Percentiles rank a stretch among this genome's conserved stretches.
Evolutionary conservation across 768 basidiomycete species (phyloP).

Genomic region (Cystofilobasidium capitatum): DNA sequence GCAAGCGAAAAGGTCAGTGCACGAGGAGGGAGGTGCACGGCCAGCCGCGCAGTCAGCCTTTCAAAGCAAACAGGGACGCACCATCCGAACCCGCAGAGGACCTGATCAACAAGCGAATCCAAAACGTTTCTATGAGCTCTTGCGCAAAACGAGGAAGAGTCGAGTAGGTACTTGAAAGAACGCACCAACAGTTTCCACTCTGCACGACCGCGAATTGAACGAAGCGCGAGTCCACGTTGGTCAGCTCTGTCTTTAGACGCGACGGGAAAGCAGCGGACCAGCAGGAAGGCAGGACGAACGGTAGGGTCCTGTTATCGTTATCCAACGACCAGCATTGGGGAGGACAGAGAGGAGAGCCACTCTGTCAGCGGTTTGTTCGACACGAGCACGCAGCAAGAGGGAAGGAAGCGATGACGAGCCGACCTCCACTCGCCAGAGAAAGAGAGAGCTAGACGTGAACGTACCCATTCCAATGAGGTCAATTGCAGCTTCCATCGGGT

Average conservation of each 20-base stretch:
- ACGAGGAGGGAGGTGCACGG: not conserved
- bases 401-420: not conserved
- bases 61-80: not conserved
- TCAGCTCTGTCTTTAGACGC: not conserved
- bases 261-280: not conserved
- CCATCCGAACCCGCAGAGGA: constrained; percentile 18
- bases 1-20: not conserved
- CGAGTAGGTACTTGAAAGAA: not conserved
- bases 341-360: not conserved
- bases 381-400: too few relatives aligned
- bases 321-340: not conserved
- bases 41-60: not conserved
- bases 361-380: not conserved
- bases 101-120: not conserved
- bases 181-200: not conserved
- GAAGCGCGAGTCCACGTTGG: not conserved
- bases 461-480: constrained; percentile 4
- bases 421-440: not conserved
- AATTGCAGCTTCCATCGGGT: not conserved
- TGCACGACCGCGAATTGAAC: not conserved
- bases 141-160: not conserved
- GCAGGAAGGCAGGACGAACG: not conserved
- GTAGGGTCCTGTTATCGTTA: not conserved
- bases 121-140: not conserved
- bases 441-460: not conserved